phyloP scores from a whole-genome alignment of 371 early-diverging fungal species.

The Synchytrium microbalum region DNA sequence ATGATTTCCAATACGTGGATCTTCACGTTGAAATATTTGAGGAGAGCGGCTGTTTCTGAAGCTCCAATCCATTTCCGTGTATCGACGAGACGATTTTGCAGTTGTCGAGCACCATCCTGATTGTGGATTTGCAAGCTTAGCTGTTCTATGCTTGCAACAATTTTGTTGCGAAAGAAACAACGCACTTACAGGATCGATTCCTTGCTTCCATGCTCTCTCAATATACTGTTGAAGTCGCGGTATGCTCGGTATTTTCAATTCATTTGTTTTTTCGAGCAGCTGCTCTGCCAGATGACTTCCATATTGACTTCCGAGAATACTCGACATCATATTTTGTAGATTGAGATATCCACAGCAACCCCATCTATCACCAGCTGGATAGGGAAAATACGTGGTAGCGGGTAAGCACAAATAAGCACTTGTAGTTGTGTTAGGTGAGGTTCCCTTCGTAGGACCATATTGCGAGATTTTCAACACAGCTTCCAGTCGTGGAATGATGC shows the following conservation, averaged over 20 bases:
- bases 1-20: neutral
- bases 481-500: neutral
- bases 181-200: constrained; percentile 48
- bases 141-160: no score
- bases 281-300: neutral
- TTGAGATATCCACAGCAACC: neutral
- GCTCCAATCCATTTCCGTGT: constrained; percentile 75
- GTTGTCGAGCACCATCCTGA: constrained; percentile 49
- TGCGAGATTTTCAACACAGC: neutral
- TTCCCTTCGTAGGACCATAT: neutral
- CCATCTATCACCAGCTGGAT: neutral
- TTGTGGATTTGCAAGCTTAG: no score
- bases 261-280: neutral
- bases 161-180: no score
- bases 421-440: neutral
- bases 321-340: neutral
- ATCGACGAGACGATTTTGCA: constrained; percentile 46
- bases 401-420: neutral
- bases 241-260: constrained; percentile 33
- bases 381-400: neutral
- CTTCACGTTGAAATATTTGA: constrained; percentile 54
- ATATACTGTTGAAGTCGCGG: constrained; percentile 49
- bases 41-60: constrained; percentile 59
- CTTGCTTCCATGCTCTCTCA: constrained; percentile 55
- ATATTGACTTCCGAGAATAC: neutral